A percentile compares a stretch with the other conserved stretches of the same genome.
phyloP scores from a whole-genome alignment of 805 yeast genomes.

The Sungouiella blattae region DNA sequence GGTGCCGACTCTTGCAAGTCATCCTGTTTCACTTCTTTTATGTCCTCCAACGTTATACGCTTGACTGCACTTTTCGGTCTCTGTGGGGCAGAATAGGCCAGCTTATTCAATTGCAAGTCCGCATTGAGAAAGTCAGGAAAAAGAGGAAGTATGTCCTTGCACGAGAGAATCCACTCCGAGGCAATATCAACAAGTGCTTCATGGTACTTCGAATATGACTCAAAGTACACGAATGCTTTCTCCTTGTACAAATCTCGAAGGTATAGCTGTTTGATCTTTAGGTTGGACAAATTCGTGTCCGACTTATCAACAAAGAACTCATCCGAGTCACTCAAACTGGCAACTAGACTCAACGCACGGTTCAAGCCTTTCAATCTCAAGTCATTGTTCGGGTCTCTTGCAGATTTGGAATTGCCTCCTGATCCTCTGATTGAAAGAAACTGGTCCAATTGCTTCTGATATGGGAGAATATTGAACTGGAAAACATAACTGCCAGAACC shows the following conservation, averaged over 20 bases:
- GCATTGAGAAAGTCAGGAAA: conserved; percentile 40
- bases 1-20: not conserved
- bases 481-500: conserved; percentile 29
- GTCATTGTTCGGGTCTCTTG: conserved; percentile 27
- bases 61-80: not conserved
- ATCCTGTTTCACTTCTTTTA: not conserved
- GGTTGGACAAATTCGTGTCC: conserved; percentile 10
- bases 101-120: conserved; percentile 8
- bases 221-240: conserved; percentile 32
- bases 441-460: conserved; percentile 36
- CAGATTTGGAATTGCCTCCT: conserved; percentile 9
- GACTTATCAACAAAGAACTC: conserved; percentile 20
- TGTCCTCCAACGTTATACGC: conserved; percentile 1
- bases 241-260: conserved; percentile 34
- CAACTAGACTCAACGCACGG: conserved; percentile 30
- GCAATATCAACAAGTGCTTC: conserved; percentile 38
- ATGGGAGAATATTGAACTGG: conserved; percentile 26
- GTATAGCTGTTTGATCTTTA: conserved; percentile 28
- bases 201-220: conserved; percentile 30
- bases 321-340: conserved; percentile 22
- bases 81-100: not conserved
- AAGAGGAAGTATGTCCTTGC: conserved; percentile 29
- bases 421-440: conserved; percentile 22
- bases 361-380: conserved; percentile 29
- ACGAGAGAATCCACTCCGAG: conserved; percentile 39